Conservation (phyloP, 148 eudicot genomes). For the Rhododendron vialii region DNA sequence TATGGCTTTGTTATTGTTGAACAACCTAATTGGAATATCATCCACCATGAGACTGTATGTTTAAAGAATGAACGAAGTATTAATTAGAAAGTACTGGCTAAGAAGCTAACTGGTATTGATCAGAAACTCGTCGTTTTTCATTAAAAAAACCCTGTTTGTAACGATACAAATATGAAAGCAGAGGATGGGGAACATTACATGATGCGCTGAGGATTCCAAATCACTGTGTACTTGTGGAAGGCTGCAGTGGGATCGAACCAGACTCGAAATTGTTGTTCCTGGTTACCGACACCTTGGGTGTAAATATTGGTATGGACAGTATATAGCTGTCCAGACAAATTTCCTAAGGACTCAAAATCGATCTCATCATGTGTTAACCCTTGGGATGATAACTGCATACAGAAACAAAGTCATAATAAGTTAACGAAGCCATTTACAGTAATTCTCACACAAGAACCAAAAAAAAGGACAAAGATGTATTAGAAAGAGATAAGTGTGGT, state of each 20-base stretch:
- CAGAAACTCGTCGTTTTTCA: too few species aligned
- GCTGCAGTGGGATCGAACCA: conserved; percentile 16
- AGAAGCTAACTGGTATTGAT: background rate
- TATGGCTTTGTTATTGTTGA: conserved; percentile 6
- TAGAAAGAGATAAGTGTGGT: too few species aligned
- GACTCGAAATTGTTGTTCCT: conserved; percentile 16
- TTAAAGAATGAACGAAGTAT: too few species aligned
- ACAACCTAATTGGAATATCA: conserved; percentile 3
- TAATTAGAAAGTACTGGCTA: background rate
- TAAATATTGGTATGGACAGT: conserved; percentile 17
- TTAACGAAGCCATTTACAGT: background rate
- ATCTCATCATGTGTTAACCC: conserved; percentile 11
- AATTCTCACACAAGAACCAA: background rate
- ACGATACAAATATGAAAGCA: background rate
- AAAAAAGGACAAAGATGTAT: background rate
- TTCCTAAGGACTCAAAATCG: conserved; percentile 23
- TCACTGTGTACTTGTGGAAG: conserved; percentile 16
- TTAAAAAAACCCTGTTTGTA: too few species aligned
- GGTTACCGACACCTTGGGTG: conserved; percentile 1
- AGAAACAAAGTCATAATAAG: background rate
- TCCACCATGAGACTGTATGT: conserved; percentile 9
- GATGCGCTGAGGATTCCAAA: conserved; percentile 18
- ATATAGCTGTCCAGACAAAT: conserved; percentile 12
- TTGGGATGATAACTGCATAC: background rate
- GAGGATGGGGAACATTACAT: background rate